These are phyloP conservation scores for Aegilops speltoides DNA, from an alignment of 176 grass and related monocot genomes.

Conservation along the genomic window DNA sequence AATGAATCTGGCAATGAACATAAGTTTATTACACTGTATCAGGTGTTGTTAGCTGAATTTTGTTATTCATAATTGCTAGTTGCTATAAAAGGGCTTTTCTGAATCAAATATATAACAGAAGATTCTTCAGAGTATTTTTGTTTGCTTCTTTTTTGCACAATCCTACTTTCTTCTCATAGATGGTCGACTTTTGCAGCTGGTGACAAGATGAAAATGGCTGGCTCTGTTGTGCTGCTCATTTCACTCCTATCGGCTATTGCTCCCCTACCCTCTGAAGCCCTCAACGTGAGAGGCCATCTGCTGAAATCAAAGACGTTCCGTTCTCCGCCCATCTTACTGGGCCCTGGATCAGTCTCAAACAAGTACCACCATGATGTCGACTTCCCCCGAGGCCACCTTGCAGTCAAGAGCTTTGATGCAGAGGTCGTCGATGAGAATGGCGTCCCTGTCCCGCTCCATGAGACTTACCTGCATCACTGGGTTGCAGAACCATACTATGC, in stretches of 20 bases:
- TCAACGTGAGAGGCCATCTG: slow-evolving; percentile 28
- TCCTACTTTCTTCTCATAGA: background rate
- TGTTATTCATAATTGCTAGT: background rate
- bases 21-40: background rate
- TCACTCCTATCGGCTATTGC: background rate
- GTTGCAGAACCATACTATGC: slow-evolving; percentile 49
- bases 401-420: slow-evolving; percentile 72
- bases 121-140: too few species aligned
- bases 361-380: slow-evolving; percentile 48
- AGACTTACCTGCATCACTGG: slow-evolving; percentile 97
- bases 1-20: background rate
- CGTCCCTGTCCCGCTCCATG: slow-evolving; percentile 60
- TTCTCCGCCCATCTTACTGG: slow-evolving; percentile 55
- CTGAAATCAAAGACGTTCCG: slow-evolving; percentile 59
- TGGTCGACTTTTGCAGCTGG: background rate
- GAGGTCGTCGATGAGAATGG: slow-evolving; percentile 76
- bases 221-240: background rate
- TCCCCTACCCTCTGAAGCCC: background rate
- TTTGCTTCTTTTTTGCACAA: background rate
- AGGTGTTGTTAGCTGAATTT: background rate
- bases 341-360: slow-evolving; percentile 69
- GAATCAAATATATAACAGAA: background rate
- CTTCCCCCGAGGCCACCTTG: slow-evolving; percentile 75
- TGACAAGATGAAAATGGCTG: background rate
- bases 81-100: background rate